phyloP scores from a whole-genome alignment of 2,329 filamentous ascomycete genomes.

The Myrmaecium sp. region DNA sequence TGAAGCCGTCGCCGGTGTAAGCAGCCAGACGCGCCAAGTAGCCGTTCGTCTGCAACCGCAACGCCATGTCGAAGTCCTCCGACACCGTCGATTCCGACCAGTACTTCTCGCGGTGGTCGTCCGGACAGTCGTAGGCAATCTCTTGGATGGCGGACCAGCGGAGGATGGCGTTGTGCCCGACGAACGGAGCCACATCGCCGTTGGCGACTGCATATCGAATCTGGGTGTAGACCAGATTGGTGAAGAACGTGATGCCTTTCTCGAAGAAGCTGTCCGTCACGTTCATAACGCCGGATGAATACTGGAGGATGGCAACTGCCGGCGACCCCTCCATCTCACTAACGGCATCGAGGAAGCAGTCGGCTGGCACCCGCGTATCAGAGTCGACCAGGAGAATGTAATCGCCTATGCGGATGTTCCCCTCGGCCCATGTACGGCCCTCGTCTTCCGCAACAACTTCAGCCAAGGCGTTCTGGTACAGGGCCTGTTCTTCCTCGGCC shows the following conservation, averaged over 20 bases:
- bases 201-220: conserved; percentile 64
- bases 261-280: conserved; percentile 51
- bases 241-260: conserved; percentile 26
- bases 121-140: conserved; percentile 51
- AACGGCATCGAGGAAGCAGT: conserved; percentile 53
- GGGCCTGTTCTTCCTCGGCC: conserved; percentile 20
- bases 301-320: conserved; percentile 55
- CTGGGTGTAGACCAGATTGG: conserved; percentile 56
- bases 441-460: conserved; percentile 37
- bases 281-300: conserved; percentile 40
- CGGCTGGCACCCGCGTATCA: conserved; percentile 49
- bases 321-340: conserved; percentile 55
- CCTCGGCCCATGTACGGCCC: conserved; percentile 40
- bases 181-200: conserved; percentile 62
- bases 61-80: conserved; percentile 69
- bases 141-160: conserved; percentile 62
- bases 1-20: conserved; percentile 61
- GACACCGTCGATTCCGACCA: conserved; percentile 70
- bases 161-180: conserved; percentile 64
- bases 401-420: conserved; percentile 44
- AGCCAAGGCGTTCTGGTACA: conserved; percentile 33
- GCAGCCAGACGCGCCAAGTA: conserved; percentile 58
- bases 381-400: conserved; percentile 52
- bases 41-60: conserved; percentile 54
- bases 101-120: conserved; percentile 55